Evolutionary conservation across 805 yeast species (phyloP), one percentile per base, ranked within the genome.

Genomic region (Wickerhamiella bombiphila): DNA sequence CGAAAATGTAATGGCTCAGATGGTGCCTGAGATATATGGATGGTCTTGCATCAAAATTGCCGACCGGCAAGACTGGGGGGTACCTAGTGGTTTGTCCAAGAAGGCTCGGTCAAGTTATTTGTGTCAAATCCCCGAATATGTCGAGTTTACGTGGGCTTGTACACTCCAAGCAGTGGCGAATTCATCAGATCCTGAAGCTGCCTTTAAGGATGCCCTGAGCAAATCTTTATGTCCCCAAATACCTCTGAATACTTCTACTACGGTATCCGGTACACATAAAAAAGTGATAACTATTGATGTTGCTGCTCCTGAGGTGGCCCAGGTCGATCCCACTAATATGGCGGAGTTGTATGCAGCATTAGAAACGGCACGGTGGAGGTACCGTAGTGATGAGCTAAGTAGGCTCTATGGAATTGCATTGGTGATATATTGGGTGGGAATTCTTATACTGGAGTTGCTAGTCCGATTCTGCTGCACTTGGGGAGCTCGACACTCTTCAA

Each of bases 41-140:
- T 45, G 49, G 49, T 39, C 45, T 3, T 45, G 49, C 32, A 37
- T 29, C 19, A n/a, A 40, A 3, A 26, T 43, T 36, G 45, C 42
- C 2, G 26, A 31, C 1, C 34, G 37, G 13, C 30, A 43, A n/a
- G n/a, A 25, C 15, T 45, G 49, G 49, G 42, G 40, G 1, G 21
- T 29, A 15, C 45, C 47, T 29, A 14, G 35, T 1, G 24, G 32
- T 1, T 15, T 24, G 11, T 13, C 39, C 3, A 19, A 22, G 4
- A 4, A 34, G 8, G 25, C 33, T n/a, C 38, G 25, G 20, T 30
- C 25, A 19, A 21, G 26, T 3, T 41, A 44, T 15, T 34, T 41
- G 6, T 43, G 45, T 19, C 28, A 28, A 3, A n/a, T 38, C 4
- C 43, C 47, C 2, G 42, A 41, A 20, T 45, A 39, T 22, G 41